Evolutionary conservation across 768 basidiomycete genomes (phyloP).

Genomic region (Auriculariales sp.): DNA sequence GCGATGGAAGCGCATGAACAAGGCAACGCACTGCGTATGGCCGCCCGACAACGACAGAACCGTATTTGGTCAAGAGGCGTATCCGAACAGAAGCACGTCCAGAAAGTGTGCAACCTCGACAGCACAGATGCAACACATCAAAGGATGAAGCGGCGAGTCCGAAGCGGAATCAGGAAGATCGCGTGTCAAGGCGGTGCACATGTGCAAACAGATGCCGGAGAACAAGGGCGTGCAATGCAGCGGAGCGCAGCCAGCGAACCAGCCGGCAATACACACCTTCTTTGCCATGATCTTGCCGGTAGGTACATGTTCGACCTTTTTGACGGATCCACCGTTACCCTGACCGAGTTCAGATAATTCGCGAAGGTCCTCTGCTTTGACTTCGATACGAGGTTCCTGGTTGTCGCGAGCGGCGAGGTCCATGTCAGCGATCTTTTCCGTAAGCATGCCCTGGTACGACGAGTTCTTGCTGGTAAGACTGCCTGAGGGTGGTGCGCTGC

Average conservation of each 20-base stretch:
- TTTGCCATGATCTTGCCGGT: conserved; percentile 94
- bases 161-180: too few species aligned
- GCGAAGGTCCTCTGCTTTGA: conserved; percentile 77
- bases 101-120: neutral
- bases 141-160: neutral
- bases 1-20: too few species aligned
- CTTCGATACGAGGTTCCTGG: conserved; percentile 67
- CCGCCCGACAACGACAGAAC: too few species aligned
- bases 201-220: too few species aligned
- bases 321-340: conserved; percentile 95
- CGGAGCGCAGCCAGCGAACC: neutral
- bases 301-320: conserved; percentile 85
- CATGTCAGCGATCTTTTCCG: conserved; percentile 71
- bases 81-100: too few species aligned
- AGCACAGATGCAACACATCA: conserved; percentile 1
- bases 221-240: too few species aligned
- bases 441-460: conserved; percentile 66
- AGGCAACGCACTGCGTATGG: too few species aligned
- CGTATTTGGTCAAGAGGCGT: too few species aligned
- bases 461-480: conserved; percentile 30
- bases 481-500: conserved; percentile 37
- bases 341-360: conserved; percentile 84
- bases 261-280: conserved; percentile 40
- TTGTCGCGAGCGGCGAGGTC: conserved; percentile 58
- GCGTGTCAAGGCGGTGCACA: too few species aligned